Evolutionary conservation across 257 asterid genomes (phyloP), one percentile per base, ranked within the genome.

Genomic region (Thymus mandschuricus): DNA sequence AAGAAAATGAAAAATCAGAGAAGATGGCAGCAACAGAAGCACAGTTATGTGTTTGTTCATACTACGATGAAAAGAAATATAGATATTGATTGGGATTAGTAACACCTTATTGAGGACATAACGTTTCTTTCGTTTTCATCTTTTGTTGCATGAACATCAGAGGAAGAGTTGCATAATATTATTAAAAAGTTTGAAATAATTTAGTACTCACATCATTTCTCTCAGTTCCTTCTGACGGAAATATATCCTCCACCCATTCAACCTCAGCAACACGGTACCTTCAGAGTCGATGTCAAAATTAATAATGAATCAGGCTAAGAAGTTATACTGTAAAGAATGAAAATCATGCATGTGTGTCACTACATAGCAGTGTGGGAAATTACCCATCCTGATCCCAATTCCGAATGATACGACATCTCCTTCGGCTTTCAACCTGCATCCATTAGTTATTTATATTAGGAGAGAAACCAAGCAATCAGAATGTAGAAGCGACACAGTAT

Each of bases 371-470:
- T 10, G 13, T 10, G 13, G 50, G 70, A 69, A 69, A 81, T 86
- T 76, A 95, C 99, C 99, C 98, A 56, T 95, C 99, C 84, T 95
- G 99, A 81, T 84, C 96, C 98, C 98, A 89, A 75, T 84, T 78
- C 33, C 75, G 97, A 75, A 87, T 52, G 46, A 92, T 86, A 68
- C 78, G 90, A 71, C 96, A 95, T 89, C 99, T 88, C 62, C 98
- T 80, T 50, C 96, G 94, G 78, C 99, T 88, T 85, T 95, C 94
- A 79, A 92, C 87, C 99, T 95, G 89, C 85, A 54, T 21, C 70
- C 41, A 70, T 52, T 63, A 74, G 66, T 71, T 74, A 43, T 51
- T 75, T 34, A 78, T 67, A 72, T 64, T 5, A 50, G 27, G 15
- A 62, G 81, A 66, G 27, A 28, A 65, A 51, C 30, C 10, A 74